phyloP scores from a whole-genome alignment of 2,329 filamentous ascomycete genomes.

The Microsporum audouinii region DNA sequence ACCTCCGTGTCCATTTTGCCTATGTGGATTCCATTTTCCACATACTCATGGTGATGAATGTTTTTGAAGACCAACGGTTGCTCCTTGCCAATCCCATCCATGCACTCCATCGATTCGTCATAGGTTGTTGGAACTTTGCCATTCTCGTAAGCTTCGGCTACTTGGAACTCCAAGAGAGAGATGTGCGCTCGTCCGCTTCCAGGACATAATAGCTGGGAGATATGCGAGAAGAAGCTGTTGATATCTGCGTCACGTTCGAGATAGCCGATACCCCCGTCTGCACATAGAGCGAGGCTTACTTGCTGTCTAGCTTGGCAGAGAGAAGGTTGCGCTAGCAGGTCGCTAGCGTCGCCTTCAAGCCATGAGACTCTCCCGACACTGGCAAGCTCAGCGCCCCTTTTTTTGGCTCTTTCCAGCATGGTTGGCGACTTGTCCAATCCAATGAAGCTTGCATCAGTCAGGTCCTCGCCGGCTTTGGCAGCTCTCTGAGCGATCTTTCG shows the following conservation, averaged over 20 bases:
- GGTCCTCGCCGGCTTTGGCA: background rate
- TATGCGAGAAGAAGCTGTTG: background rate
- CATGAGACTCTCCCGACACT: background rate
- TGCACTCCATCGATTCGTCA: background rate
- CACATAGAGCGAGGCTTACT: background rate
- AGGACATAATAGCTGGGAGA: background rate
- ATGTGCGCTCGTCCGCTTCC: background rate
- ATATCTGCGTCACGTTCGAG: background rate
- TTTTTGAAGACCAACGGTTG: background rate
- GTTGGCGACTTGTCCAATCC: background rate
- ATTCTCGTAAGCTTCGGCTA: background rate
- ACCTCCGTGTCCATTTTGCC: background rate
- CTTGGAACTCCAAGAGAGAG: background rate
- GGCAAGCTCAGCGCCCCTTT: background rate
- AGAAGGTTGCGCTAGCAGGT: background rate
- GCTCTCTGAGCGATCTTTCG: background rate
- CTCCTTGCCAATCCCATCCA: background rate
- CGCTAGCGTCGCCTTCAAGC: background rate
- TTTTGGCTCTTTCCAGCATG: background rate
- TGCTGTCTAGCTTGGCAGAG: background rate
- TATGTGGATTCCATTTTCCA: background rate
- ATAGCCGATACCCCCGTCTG: background rate
- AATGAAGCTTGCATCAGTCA: background rate
- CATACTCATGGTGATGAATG: background rate
- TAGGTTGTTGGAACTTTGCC: background rate